Evolutionary conservation across 768 basidiomycete genomes (phyloP), one percentile per base, ranked within the genome.

Genomic region (Lactifluus subvellereus): DNA sequence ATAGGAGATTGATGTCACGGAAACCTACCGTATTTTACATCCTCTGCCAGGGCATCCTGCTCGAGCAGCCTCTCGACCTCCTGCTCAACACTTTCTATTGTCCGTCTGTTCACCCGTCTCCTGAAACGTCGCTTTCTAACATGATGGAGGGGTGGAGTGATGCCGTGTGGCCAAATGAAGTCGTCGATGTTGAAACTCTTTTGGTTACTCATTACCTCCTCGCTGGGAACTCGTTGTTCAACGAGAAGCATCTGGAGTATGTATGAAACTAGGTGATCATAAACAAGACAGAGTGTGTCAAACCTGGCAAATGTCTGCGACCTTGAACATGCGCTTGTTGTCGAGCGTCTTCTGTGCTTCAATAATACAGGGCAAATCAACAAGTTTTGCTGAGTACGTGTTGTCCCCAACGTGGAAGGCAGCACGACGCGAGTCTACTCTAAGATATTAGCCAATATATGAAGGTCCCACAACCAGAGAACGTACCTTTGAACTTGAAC

Each of bases 241-340:
- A 97, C 86, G 2, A 97, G 86, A 49, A 99, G 82, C 94, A 98
- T 98, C 93, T 97, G 61, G 61, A 10, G 45, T 13, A 11, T n/a
- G 32, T 49, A 22, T 50, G 20, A 62, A 13, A 37, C n/a, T 11
- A 54, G 63, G 30, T 45, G 73, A 61, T 45, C 42, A 60, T 37
- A 60, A 54, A 51, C 43, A 55, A 27, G 42, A 54, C 51, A 53
- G 38, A 48, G 42, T n/a, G 22, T 11, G 22, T 58, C 58, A 45
- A 69, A 94, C 93, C 84, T 97, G 95, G 77, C 91, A 96, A 76
- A 99, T 96, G 72, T 99, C 97, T 43, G 94, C 95, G 6, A 95
- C 91, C 75, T 99, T 99, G 80, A 98, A 97, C 85, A 97, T 89
- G 71, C 97, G 94, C 73, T 95, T 94, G 72, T 87, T 90, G 75